phyloP scores from a whole-genome alignment of 2,329 filamentous ascomycete genomes.

The Aureobasidium sp. region DNA sequence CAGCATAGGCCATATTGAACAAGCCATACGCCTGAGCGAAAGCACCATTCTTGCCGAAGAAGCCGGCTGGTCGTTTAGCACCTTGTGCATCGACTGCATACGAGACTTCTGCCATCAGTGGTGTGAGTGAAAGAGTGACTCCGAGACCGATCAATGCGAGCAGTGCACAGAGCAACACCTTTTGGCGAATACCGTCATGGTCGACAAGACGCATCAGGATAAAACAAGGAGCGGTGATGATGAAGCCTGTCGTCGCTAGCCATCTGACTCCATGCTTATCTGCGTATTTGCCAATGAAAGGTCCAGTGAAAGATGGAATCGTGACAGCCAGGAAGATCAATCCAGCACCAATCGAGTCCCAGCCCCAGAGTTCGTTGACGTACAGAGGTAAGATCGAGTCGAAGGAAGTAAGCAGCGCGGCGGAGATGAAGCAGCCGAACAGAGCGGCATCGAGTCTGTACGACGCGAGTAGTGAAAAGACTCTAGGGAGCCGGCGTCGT shows the following conservation, averaged over 20 bases:
- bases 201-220: slow-evolving; percentile 58
- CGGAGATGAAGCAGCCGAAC: slow-evolving; percentile 46
- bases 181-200: slow-evolving; percentile 50
- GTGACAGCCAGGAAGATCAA: slow-evolving; percentile 52
- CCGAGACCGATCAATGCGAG: slow-evolving; percentile 53
- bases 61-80: slow-evolving; percentile 30
- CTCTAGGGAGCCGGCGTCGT: slow-evolving; percentile 21
- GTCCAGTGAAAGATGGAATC: slow-evolving; percentile 51
- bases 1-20: slow-evolving; percentile 20
- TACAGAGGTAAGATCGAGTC: slow-evolving; percentile 51
- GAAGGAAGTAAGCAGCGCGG: slow-evolving; percentile 45
- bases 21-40: slow-evolving; percentile 18
- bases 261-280: slow-evolving; percentile 57
- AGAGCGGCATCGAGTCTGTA: slow-evolving; percentile 50
- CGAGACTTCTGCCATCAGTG: slow-evolving; percentile 64
- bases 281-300: slow-evolving; percentile 42
- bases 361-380: slow-evolving; percentile 43
- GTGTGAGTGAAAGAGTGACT: slow-evolving; percentile 51
- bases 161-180: slow-evolving; percentile 58
- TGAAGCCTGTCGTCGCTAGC: slow-evolving; percentile 52
- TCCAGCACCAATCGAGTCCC: slow-evolving; percentile 46
- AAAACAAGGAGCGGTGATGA: slow-evolving; percentile 49
- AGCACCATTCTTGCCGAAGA: slow-evolving; percentile 42
- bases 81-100: slow-evolving; percentile 51
- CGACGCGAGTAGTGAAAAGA: slow-evolving; percentile 31